Base-by-base conservation (phyloP, 2,329 filamentous ascomycete genomes). In the Aspergillaceae sp. region DNA sequence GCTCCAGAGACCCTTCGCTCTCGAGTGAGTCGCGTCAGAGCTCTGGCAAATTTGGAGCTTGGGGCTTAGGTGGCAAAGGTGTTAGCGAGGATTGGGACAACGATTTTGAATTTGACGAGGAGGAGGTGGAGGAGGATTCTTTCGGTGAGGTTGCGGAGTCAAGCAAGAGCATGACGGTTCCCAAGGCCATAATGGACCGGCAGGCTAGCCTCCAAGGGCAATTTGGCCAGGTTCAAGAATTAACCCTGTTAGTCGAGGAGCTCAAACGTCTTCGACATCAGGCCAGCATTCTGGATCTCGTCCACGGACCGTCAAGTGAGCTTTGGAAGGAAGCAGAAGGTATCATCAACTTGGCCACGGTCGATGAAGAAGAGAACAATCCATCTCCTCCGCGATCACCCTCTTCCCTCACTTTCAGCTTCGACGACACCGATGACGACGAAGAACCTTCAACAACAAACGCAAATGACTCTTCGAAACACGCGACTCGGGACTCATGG, bases 21-120 rank as follows among this genome's bases (percentile, higher is more conserved):
- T 59, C 72, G 66, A 66, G 68, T 58, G 63, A 77, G 62, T 53
- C 72, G 64, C 52, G 73, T 66, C 62, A 78, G 65, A 56, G 78
- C 65, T 68, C 67, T 26, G 63, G 66, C 56, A 83, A 83, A 56
- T 83, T 82, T 57, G 79, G 78, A 36, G 82, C 80, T 3, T 83
- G 80, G 80, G 78, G 78, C n/a, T 68, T 83, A 29, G 80, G 80
- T 11, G 80, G 74, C 60, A 83, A 84, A 57, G 79, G 76, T 41
- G 78, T 80, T 26, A 83, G 76, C 27, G 80, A 84, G 59, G 80
- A 84, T 58, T 84, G 80, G 80, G 80, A 83, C 56, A 79, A 80
- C 44, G 80, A 84, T 56, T 84, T 84, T 56, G 80, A 83, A 47
- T 83, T 83, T 60, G 76, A 77, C 26, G 77, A 80, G 41, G 60